A percentile compares a stretch with the other conserved stretches of the same genome.
phyloP scores from a whole-genome alignment of 768 basidiomycete genomes.

The Amanita exitialis region DNA sequence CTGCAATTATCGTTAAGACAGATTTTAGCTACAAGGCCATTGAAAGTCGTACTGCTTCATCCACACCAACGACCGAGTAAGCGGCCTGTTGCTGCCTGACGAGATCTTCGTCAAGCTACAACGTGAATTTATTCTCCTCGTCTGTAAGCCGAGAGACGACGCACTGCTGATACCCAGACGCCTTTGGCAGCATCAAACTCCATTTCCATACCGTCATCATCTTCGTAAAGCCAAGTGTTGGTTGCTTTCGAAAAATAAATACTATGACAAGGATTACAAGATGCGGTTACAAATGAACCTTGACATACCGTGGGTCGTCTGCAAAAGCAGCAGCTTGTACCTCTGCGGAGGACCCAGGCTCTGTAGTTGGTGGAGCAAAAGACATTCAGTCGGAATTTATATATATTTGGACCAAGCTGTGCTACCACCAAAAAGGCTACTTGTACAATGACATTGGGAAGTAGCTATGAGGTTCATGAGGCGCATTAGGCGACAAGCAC shows the following conservation, averaged over 20 bases:
- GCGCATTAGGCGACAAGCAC: conserved; percentile 61
- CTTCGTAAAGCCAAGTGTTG: conserved; percentile 82
- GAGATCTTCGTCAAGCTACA: conserved; percentile 79
- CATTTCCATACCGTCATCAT: conserved; percentile 82
- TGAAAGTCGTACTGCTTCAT: conserved; percentile 66
- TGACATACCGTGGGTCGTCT: conserved; percentile 55
- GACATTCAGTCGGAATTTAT: conserved; percentile 23
- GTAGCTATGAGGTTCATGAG: conserved; percentile 73
- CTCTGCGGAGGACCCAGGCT: conserved; percentile 43
- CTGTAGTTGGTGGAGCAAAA: conserved; percentile 36
- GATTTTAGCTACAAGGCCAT: conserved; percentile 12
- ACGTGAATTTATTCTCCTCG: conserved; percentile 3
- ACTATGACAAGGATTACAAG: conserved; percentile 24
- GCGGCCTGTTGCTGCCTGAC: conserved; percentile 89
- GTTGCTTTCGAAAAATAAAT: conserved; percentile 70
- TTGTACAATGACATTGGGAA: conserved; percentile 73
- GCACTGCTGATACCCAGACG: conserved; percentile 78
- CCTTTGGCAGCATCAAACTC: conserved; percentile 77
- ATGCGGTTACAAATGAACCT: conserved; percentile 4
- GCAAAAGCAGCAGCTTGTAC: conserved; percentile 62
- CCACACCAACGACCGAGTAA: conserved; percentile 87
- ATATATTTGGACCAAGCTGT: neutral
- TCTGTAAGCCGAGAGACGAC: conserved; percentile 18
- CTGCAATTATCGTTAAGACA: conserved; percentile 31
- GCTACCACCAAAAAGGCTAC: conserved; percentile 10